phyloP scores from a whole-genome alignment of 176 grass and related monocot species.

The Oryza rufipogon region DNA sequence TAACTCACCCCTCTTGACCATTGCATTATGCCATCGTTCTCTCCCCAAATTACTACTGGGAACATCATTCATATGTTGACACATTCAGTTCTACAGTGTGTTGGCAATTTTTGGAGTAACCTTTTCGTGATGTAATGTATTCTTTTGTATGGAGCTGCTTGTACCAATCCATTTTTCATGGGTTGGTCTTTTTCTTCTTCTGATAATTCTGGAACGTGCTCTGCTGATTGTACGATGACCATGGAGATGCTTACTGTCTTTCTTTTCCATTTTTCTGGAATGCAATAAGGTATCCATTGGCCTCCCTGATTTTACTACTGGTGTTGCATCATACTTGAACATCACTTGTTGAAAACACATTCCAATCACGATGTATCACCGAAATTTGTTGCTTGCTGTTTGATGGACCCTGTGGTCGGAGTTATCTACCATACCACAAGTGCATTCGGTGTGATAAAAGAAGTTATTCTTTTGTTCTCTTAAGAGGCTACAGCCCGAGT shows the following conservation, averaged over 20 bases:
- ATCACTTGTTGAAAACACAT: neutral
- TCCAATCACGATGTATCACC: neutral
- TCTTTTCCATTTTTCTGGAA: neutral
- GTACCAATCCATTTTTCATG: constrained; percentile 11
- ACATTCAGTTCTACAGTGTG: too few relatives aligned
- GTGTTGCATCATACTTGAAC: neutral
- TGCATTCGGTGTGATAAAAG: neutral
- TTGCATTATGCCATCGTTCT: too few relatives aligned
- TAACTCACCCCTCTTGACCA: too few relatives aligned
- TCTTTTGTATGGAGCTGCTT: neutral
- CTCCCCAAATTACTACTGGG: too few relatives aligned
- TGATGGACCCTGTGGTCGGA: neutral
- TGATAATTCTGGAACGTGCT: neutral
- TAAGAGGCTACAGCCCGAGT: too few relatives aligned
- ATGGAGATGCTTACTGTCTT: neutral
- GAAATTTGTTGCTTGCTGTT: neutral
- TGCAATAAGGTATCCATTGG: neutral
- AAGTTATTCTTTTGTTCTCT: neutral
- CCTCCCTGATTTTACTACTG: neutral
- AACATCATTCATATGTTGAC: too few relatives aligned
- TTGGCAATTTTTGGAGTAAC: neutral
- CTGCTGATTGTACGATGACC: neutral
- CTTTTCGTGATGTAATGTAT: neutral
- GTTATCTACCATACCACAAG: neutral
- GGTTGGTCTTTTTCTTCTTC: neutral